Conservation (phyloP, 805 yeast genomes). For the Zygosaccharomyces bisporus region DNA sequence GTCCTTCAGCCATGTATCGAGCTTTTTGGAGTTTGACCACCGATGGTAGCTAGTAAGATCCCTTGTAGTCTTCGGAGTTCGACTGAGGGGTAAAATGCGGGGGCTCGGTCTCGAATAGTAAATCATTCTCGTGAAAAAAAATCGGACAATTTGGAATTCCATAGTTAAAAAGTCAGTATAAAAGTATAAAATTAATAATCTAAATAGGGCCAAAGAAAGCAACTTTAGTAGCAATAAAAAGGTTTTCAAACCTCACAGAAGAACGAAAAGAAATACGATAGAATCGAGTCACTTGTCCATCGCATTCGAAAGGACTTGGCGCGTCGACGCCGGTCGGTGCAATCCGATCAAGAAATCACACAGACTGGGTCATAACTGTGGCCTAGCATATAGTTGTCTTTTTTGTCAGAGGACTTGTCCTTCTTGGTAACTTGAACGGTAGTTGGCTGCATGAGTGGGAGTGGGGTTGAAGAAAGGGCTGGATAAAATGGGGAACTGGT, state of each 20-base stretch:
- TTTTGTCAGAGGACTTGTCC: constrained; percentile 25
- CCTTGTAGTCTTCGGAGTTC: too few species aligned
- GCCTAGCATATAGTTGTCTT: constrained; percentile 28
- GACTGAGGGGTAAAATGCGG: background rate
- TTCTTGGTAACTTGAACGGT: constrained; percentile 28
- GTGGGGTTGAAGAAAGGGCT: background rate
- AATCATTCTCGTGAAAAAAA: background rate
- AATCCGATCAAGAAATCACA: constrained; percentile 21
- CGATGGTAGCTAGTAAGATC: too few species aligned
- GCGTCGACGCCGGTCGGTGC: background rate
- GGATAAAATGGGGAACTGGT: background rate
- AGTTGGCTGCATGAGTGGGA: constrained; percentile 28
- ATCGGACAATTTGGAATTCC: background rate
- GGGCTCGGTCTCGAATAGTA: background rate
- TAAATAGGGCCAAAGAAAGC: background rate
- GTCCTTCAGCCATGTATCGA: too few species aligned
- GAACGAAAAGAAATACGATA: constrained; percentile 1
- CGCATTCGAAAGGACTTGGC: background rate
- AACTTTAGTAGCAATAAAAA: background rate
- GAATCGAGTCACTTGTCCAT: background rate
- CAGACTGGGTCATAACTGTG: constrained; percentile 25
- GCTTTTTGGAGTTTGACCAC: too few species aligned
- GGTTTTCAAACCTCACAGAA: background rate
- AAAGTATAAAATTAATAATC: constrained; percentile 1
- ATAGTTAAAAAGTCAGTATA: constrained; percentile 3